These are phyloP conservation scores for Pilatotrama ljubarskyi DNA, from an alignment of 768 basidiomycete genomes.

Conservation along the genomic window DNA sequence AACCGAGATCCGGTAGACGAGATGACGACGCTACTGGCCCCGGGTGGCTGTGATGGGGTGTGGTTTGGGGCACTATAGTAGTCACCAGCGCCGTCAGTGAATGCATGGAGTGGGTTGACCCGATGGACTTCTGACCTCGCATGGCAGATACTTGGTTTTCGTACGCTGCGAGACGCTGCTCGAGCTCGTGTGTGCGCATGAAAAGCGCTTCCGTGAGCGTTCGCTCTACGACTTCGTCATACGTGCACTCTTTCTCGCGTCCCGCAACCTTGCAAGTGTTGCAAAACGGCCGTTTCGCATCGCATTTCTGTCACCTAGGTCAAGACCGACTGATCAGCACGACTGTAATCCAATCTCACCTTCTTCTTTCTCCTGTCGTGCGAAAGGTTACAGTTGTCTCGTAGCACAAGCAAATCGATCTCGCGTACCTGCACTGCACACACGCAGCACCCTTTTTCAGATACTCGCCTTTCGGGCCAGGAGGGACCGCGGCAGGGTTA, in stretches of 20 bases:
- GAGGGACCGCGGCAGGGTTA: background rate
- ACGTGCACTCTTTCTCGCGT: constrained; percentile 26
- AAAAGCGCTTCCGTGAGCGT: constrained; percentile 23
- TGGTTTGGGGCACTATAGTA: background rate
- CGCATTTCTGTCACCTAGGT: constrained; percentile 25
- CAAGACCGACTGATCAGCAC: background rate
- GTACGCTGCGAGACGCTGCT: constrained; percentile 22
- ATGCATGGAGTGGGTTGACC: background rate
- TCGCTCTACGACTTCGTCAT: constrained; percentile 26
- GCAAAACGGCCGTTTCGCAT: constrained; percentile 28
- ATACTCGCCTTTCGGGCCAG: constrained; percentile 24
- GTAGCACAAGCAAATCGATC: no score
- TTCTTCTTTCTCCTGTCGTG: constrained; percentile 29
- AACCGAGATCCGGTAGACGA: background rate
- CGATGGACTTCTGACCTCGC: background rate
- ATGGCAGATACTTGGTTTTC: constrained; percentile 14
- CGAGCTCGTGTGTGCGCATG: constrained; percentile 21
- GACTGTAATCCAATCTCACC: constrained; percentile 3
- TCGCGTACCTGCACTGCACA: constrained; percentile 26
- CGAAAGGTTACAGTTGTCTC: background rate
- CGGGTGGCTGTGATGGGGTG: background rate
- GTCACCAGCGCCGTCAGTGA: background rate
- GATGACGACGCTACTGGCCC: constrained; percentile 12
- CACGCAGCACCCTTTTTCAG: constrained; percentile 31
- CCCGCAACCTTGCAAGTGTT: constrained; percentile 28